Conservation (phyloP, 1,139 yeast genomes). For the Pichia kudriavzevii region DNA sequence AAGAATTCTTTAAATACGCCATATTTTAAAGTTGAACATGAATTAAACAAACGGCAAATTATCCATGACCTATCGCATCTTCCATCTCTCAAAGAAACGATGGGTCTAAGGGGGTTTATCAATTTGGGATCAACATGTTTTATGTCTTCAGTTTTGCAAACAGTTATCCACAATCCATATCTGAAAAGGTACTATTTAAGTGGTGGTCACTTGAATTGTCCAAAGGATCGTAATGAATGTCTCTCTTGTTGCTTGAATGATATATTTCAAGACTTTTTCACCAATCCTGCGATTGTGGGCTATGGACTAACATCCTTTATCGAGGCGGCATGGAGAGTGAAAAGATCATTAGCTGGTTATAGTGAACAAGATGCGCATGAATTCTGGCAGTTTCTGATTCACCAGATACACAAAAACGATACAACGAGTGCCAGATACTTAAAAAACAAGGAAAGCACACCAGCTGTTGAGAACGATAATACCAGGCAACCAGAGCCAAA, state of each 20-base stretch:
- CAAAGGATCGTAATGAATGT: slow-evolving; percentile 43
- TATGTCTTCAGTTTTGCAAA: slow-evolving; percentile 84
- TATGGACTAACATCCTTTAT: slow-evolving; percentile 69
- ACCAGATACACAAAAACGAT: slow-evolving; percentile 65
- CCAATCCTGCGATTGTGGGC: slow-evolving; percentile 49
- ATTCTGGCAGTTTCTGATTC: slow-evolving; percentile 83
- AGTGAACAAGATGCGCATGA: slow-evolving; percentile 98
- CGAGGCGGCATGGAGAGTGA: slow-evolving; percentile 77
- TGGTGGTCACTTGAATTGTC: slow-evolving; percentile 48
- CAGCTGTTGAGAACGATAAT: slow-evolving; percentile 11
- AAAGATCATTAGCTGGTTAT: slow-evolving; percentile 82
- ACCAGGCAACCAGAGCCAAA: slow-evolving; percentile 4
- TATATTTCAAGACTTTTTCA: slow-evolving; percentile 60
- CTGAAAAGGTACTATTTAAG: slow-evolving; percentile 69
- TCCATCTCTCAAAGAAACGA: slow-evolving; percentile 57
- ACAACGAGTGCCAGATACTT: slow-evolving; percentile 16
- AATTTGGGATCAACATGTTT: slow-evolving; percentile 96
- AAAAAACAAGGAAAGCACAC: slow-evolving; percentile 19
- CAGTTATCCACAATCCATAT: slow-evolving; percentile 81
- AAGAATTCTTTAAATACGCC: slow-evolving; percentile 22
- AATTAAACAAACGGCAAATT: slow-evolving; percentile 16
- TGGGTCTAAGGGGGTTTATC: slow-evolving; percentile 79
- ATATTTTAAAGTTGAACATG: slow-evolving; percentile 21
- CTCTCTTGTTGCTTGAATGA: slow-evolving; percentile 79
- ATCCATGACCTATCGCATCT: slow-evolving; percentile 31